These are phyloP conservation scores for Plectosphaerella sp. DNA, from an alignment of 2,329 filamentous ascomycete genomes.

Conservation along the genomic window DNA sequence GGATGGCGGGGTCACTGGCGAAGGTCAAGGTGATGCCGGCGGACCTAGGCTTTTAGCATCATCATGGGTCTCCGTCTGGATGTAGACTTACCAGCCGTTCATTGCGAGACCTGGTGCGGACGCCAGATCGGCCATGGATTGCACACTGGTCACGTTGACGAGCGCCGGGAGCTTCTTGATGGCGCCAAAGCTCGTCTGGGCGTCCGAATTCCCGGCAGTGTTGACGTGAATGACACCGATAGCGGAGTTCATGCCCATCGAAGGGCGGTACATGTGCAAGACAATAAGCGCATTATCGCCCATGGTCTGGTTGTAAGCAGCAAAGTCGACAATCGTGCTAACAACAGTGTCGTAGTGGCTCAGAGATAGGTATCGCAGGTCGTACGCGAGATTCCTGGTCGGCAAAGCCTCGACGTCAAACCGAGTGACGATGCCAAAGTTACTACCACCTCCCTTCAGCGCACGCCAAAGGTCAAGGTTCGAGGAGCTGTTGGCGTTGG, in stretches of 20 bases:
- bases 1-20: slow-evolving; percentile 10
- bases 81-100: not conserved
- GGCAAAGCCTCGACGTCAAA: slow-evolving; percentile 2
- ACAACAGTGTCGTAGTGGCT: slow-evolving; percentile 25
- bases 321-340: slow-evolving; percentile 20
- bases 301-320: slow-evolving; percentile 14
- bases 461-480: slow-evolving; percentile 1
- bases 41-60: slow-evolving; percentile 16
- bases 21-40: slow-evolving; percentile 14
- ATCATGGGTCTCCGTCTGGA: no score
- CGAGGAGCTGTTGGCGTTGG: slow-evolving; percentile 28
- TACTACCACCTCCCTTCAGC: slow-evolving; percentile 3
- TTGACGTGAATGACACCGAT: slow-evolving; percentile 13
- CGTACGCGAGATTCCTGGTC: not conserved
- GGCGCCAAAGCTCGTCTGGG: slow-evolving; percentile 1
- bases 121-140: not conserved
- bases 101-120: fast-evolving
- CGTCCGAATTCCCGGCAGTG: slow-evolving; percentile 7
- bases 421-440: slow-evolving; percentile 1
- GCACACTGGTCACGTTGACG: not conserved
- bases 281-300: slow-evolving; percentile 18
- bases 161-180: slow-evolving; percentile 1
- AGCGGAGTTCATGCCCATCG: slow-evolving; percentile 7
- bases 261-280: slow-evolving; percentile 18
- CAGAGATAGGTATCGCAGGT: slow-evolving; percentile 34